Evolutionary conservation across 78 protist genomes (phyloP).

Genomic region (Dictyostelium intermedium): DNA sequence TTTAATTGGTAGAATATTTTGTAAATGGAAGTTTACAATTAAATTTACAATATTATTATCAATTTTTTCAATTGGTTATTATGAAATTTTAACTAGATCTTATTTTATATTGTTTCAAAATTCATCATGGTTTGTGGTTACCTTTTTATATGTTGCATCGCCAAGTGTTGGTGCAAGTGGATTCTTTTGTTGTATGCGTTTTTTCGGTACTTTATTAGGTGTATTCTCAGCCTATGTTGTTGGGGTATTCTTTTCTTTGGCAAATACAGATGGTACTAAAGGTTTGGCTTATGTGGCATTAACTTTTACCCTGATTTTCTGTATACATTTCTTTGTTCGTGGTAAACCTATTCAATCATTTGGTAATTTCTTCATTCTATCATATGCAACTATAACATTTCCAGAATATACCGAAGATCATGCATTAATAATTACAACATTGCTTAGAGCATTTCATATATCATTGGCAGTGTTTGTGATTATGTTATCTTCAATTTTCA

Average conservation of each 20-base stretch:
- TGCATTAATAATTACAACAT: neutral
- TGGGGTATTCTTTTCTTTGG: constrained; percentile 22
- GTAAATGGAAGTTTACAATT: constrained; percentile 30
- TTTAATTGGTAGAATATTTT: neutral
- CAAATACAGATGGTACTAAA: neutral
- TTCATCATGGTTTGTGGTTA: constrained; percentile 6
- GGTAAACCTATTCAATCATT: constrained; percentile 12
- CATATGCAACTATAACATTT: constrained; percentile 33
- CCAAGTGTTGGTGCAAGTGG: constrained; percentile 12
- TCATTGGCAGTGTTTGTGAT: neutral
- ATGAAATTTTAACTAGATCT: neutral
- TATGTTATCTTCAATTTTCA: neutral
- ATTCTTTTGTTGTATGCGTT: constrained; percentile 9
- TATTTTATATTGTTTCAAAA: constrained; percentile 32
- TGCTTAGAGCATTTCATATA: constrained; percentile 32
- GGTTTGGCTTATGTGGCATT: neutral
- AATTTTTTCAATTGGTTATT: constrained; percentile 18
- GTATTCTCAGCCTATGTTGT: constrained; percentile 2
- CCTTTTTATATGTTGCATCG: neutral
- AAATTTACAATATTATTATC: constrained; percentile 5
- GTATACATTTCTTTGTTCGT: neutral
- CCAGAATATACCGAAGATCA: neutral
- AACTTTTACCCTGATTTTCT: neutral
- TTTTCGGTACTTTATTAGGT: constrained; percentile 20
- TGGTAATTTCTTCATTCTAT: constrained; percentile 36